Percentiles rank a stretch among this genome's conserved stretches.
Evolutionary conservation across 164 flowering plant genomes (phyloP).

Genomic region (Vitis cinerea): DNA sequence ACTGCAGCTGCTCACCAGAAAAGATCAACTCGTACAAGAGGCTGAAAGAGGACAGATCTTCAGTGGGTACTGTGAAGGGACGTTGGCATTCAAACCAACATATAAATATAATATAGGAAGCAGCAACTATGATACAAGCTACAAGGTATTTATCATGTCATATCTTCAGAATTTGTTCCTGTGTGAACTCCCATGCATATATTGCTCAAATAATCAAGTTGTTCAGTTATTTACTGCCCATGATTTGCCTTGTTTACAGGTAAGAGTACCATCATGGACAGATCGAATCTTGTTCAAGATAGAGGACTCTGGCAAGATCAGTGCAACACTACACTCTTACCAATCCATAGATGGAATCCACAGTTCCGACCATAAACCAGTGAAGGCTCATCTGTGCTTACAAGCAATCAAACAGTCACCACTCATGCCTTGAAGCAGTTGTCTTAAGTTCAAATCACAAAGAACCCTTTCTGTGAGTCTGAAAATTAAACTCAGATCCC

Average conservation of each 20-base stretch:
- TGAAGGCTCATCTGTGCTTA: constrained; percentile 71
- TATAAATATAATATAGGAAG: constrained; percentile 70
- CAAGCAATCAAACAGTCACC: constrained; percentile 19
- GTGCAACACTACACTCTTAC: constrained; percentile 52
- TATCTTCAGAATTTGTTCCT: not conserved
- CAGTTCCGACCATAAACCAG: constrained; percentile 82
- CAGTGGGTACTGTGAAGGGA: constrained; percentile 65
- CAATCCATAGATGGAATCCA: constrained; percentile 57
- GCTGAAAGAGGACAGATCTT: constrained; percentile 70
- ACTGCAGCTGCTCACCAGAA: constrained; percentile 45
- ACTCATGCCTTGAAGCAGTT: not conserved
- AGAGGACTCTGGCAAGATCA: constrained; percentile 33
- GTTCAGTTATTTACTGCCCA: not conserved
- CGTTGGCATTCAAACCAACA: constrained; percentile 66
- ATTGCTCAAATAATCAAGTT: not conserved
- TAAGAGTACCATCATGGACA: constrained; percentile 75
- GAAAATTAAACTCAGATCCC: too few species aligned
- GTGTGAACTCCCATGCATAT: too few species aligned
- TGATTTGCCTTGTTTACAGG: constrained; percentile 23
- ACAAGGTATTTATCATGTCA: constrained; percentile 41
- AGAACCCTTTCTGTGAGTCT: too few species aligned
- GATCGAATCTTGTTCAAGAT: constrained; percentile 73
- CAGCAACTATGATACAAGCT: constrained; percentile 71
- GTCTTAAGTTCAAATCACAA: not conserved
- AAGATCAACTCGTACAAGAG: constrained; percentile 76